phyloP scores from a whole-genome alignment of 2,329 filamentous ascomycete species.

The Emergomyces pasteurianus region DNA sequence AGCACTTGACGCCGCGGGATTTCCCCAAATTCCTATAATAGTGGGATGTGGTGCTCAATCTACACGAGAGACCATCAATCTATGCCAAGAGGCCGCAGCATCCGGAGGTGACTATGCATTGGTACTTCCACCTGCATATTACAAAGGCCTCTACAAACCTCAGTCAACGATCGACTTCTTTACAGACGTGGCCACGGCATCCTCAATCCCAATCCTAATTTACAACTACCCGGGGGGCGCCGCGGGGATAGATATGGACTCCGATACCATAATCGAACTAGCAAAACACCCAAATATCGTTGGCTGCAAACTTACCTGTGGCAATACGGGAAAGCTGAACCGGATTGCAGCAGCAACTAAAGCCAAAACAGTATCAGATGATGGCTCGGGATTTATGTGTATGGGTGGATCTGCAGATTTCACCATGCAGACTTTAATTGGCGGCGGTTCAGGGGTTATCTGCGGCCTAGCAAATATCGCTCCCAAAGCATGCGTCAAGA shows the following conservation, averaged over 20 bases:
- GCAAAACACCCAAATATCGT: slow-evolving; percentile 72
- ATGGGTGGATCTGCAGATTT: slow-evolving; percentile 65
- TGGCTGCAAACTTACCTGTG: slow-evolving; percentile 85
- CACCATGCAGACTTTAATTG: slow-evolving; percentile 56
- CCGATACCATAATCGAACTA: slow-evolving; percentile 69
- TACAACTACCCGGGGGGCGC: slow-evolving; percentile 91
- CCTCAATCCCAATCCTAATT: slow-evolving; percentile 65
- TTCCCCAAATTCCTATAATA: slow-evolving; percentile 63
- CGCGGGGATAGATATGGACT: slow-evolving; percentile 79
- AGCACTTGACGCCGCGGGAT: slow-evolving; percentile 71
- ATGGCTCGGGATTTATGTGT: slow-evolving; percentile 44
- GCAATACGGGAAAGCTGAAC: slow-evolving; percentile 79
- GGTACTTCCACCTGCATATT: slow-evolving; percentile 72
- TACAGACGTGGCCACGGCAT: slow-evolving; percentile 60
- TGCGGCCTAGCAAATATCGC: slow-evolving; percentile 60
- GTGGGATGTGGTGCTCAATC: slow-evolving; percentile 72
- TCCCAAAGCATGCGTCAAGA: slow-evolving; percentile 51
- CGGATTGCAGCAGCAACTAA: slow-evolving; percentile 42
- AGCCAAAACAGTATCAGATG: neutral
- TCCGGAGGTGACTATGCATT: slow-evolving; percentile 72
- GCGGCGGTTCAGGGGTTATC: slow-evolving; percentile 60
- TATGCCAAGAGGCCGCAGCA: slow-evolving; percentile 53
- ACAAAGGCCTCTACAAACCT: slow-evolving; percentile 64
- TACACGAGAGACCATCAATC: slow-evolving; percentile 66
- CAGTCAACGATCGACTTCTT: slow-evolving; percentile 63